Percentiles rank a stretch among this genome's conserved stretches.
phyloP scores from a whole-genome alignment of 2,329 filamentous ascomycete species.

The Cyanodermella asteris region DNA sequence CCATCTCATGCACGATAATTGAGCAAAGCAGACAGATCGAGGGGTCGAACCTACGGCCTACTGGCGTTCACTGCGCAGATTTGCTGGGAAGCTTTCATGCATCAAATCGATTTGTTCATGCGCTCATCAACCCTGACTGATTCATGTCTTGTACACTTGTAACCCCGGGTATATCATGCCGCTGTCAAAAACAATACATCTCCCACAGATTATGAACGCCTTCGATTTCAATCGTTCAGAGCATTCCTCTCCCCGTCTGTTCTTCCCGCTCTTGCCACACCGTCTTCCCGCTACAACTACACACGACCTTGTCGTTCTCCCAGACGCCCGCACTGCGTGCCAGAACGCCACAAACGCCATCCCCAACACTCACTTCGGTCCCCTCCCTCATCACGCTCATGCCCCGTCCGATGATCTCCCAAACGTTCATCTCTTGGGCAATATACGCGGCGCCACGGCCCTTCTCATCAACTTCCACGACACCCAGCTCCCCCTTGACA shows the following conservation, averaged over 20 bases:
- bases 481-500: constrained; percentile 46
- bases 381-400: constrained; percentile 56
- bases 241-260: constrained; percentile 74
- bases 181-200: too few species aligned
- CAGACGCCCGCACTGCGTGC: constrained; percentile 91
- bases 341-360: constrained; percentile 82
- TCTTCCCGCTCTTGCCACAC: constrained; percentile 93
- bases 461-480: constrained; percentile 49
- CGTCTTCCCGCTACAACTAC: constrained; percentile 92
- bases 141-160: too few species aligned
- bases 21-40: too few species aligned
- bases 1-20: too few species aligned
- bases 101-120: too few species aligned
- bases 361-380: constrained; percentile 49
- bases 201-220: too few species aligned
- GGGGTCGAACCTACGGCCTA: too few species aligned
- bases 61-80: too few species aligned
- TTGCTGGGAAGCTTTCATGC: too few species aligned
- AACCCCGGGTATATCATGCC: too few species aligned
- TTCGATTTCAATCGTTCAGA: too few species aligned
- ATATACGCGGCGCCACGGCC: constrained; percentile 63
- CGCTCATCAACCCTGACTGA: too few species aligned
- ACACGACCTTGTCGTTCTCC: constrained; percentile 98
- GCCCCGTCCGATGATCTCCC: constrained; percentile 88
- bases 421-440: constrained; percentile 65